These are phyloP conservation scores for Beauveria brongniartii DNA, from an alignment of 2,329 filamentous ascomycete species.

Conservation along the genomic window DNA sequence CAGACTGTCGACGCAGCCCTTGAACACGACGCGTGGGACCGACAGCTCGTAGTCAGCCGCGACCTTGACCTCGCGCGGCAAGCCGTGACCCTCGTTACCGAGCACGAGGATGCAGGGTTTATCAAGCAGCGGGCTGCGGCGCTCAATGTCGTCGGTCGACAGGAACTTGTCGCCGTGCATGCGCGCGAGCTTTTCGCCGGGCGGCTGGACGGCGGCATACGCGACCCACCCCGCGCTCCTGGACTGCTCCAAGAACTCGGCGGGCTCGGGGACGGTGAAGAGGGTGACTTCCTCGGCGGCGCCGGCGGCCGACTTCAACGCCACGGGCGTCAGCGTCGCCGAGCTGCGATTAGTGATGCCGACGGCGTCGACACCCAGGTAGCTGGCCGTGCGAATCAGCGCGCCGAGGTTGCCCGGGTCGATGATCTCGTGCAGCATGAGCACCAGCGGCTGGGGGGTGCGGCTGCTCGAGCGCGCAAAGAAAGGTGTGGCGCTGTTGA, in stretches of 20 bases:
- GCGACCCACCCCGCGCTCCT: constrained; percentile 69
- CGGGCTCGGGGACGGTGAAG: constrained; percentile 59
- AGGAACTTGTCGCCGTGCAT: constrained; percentile 35
- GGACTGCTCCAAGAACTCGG: constrained; percentile 62
- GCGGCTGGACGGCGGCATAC: constrained; percentile 62
- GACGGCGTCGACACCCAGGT: constrained; percentile 82
- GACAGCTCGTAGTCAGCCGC: constrained; percentile 58
- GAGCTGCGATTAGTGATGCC: constrained; percentile 66
- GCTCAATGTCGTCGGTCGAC: constrained; percentile 41
- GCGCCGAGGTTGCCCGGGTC: constrained; percentile 88
- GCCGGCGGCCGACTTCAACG: constrained; percentile 81
- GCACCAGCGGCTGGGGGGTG: constrained; percentile 55
- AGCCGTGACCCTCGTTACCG: constrained; percentile 71
- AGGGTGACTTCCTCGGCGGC: constrained; percentile 74
- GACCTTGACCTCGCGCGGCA: constrained; percentile 55
- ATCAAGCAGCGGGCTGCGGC: constrained; percentile 42
- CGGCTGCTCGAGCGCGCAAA: constrained; percentile 22
- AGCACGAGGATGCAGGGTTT: constrained; percentile 73
- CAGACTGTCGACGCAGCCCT: constrained; percentile 69
- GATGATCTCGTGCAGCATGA: constrained; percentile 67
- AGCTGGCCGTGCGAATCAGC: constrained; percentile 81
- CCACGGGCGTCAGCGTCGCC: constrained; percentile 65
- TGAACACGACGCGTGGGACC: constrained; percentile 50
- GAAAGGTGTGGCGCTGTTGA: constrained; percentile 63
- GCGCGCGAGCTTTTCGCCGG: constrained; percentile 24